Percentiles rank a stretch among this genome's conserved stretches.
Evolutionary conservation across 106 monocot genomes (phyloP).

Genomic region (Allium cepa): DNA sequence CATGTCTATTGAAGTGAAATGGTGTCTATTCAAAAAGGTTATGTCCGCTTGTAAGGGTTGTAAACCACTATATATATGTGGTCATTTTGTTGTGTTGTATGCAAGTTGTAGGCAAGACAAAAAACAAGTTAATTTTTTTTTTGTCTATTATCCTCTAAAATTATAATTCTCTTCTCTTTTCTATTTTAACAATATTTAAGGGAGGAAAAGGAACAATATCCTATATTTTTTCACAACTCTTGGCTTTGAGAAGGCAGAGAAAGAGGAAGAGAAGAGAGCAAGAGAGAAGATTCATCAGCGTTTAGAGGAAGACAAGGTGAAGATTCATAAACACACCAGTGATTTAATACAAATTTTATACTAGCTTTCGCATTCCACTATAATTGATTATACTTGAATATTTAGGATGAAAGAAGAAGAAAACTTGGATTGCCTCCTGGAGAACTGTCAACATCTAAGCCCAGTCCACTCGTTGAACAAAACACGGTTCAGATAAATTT

Average conservation of each 20-base stretch:
- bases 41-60: no score
- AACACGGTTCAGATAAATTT: constrained; percentile 43
- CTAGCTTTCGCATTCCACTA: neutral
- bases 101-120: no score
- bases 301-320: constrained; percentile 94
- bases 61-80: no score
- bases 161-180: no score
- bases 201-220: constrained; percentile 91
- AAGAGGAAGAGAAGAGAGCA: constrained; percentile 97
- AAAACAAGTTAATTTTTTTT: no score
- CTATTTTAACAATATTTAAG: no score
- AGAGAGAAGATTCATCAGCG: constrained; percentile 90
- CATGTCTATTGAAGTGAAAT: no score
- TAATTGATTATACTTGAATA: no score
- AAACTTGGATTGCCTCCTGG: constrained; percentile 86
- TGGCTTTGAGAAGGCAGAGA: constrained; percentile 79
- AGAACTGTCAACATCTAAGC: constrained; percentile 53
- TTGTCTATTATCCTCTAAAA: no score
- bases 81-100: no score
- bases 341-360: neutral
- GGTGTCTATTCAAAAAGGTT: no score
- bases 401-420: constrained; percentile 86
- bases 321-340: neutral
- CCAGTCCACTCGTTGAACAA: constrained; percentile 44
- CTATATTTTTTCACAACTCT: constrained; percentile 17